Evolutionary conservation across 306 rosid genomes (phyloP).

Genomic region (Trifolium dubium): DNA sequence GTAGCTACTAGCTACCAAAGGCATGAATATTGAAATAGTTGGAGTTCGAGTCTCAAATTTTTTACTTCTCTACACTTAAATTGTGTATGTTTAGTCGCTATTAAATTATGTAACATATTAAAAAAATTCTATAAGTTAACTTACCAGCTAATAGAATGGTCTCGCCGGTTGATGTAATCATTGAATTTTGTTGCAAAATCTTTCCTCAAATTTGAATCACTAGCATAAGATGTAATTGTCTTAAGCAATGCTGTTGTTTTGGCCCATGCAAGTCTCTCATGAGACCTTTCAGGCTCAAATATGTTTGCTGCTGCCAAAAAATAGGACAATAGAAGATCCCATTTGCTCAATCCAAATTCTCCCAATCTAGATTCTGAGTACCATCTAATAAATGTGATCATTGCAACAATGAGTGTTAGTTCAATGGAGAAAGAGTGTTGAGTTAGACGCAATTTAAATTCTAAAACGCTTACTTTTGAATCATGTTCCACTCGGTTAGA

Average conservation of each 20-base stretch:
- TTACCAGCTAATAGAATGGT: conserved; percentile 50
- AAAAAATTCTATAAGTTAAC: not conserved
- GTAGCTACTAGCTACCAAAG: too few relatives aligned
- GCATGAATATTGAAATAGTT: too few relatives aligned
- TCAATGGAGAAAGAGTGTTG: not conserved
- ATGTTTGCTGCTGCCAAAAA: conserved; percentile 77
- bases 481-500: conserved; percentile 65
- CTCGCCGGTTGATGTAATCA: conserved; percentile 23
- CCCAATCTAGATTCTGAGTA: conserved; percentile 61
- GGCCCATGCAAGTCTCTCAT: conserved; percentile 80
- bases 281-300: conserved; percentile 73
- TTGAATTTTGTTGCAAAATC: conserved; percentile 57
- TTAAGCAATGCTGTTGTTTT: conserved; percentile 60
- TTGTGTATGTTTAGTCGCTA: too few relatives aligned
- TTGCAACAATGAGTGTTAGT: not conserved
- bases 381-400: conserved; percentile 55
- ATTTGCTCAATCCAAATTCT: conserved; percentile 70
- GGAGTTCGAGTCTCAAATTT: too few relatives aligned
- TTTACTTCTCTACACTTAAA: too few relatives aligned
- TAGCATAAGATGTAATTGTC: conserved; percentile 53
- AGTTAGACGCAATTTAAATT: not conserved
- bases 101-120: too few relatives aligned
- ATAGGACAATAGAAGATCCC: conserved; percentile 60
- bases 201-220: conserved; percentile 45
- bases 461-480: conserved; percentile 59